phyloP scores from a whole-genome alignment of 257 asterid species.

The Paulownia fortunei region DNA sequence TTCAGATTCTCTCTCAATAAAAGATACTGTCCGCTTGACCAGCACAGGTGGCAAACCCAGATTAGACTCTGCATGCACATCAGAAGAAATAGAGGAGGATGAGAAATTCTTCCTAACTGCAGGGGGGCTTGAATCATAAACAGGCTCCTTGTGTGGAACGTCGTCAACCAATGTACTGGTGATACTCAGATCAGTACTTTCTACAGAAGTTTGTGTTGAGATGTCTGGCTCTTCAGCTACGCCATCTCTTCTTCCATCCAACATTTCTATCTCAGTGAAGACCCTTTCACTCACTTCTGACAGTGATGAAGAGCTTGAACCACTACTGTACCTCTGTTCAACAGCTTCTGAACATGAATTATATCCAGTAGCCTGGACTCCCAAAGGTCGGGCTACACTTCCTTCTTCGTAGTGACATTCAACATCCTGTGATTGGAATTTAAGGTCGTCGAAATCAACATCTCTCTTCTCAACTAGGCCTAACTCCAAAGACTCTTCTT shows the following conservation, averaged over 20 bases:
- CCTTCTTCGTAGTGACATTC: conserved; percentile 10
- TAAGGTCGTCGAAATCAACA: conserved; percentile 20
- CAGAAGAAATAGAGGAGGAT: conserved; percentile 48
- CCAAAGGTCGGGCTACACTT: conserved; percentile 21
- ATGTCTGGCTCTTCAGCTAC: conserved; percentile 29
- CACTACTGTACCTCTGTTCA: conserved; percentile 35
- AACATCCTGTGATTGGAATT: conserved; percentile 8
- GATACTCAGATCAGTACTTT: conserved; percentile 33
- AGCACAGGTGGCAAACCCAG: conserved; percentile 31
- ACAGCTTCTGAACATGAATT: conserved; percentile 17
- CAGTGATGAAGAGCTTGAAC: conserved; percentile 61
- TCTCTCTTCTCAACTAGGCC: conserved; percentile 42
- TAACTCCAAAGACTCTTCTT: conserved; percentile 42
- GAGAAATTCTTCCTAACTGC: conserved; percentile 40
- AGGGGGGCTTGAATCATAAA: conserved; percentile 76
- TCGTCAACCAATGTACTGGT: conserved; percentile 35
- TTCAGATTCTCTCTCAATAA: conserved; percentile 43
- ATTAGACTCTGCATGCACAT: conserved; percentile 46
- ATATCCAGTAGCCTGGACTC: background rate
- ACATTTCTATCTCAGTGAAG: conserved; percentile 37
- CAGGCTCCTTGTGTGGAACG: conserved; percentile 55
- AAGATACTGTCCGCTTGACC: conserved; percentile 44
- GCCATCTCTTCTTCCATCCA: conserved; percentile 30
- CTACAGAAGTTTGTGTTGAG: conserved; percentile 39
- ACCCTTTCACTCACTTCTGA: conserved; percentile 48